Percentiles rank a stretch among this genome's conserved stretches.
phyloP scores from a whole-genome alignment of 306 rosid species.

The Acacia crassicarpa region DNA sequence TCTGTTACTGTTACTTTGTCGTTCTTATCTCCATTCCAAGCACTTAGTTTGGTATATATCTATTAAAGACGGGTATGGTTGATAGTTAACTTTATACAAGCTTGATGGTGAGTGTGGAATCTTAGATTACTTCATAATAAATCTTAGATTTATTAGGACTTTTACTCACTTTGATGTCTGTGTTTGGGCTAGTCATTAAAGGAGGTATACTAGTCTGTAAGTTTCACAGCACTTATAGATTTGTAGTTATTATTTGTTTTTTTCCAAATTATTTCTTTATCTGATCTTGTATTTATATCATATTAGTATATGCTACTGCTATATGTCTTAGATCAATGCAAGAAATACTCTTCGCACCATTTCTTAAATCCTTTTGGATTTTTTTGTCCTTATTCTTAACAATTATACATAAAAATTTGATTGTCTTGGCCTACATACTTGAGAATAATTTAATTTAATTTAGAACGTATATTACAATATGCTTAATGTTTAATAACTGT shows the following conservation, averaged over 20 bases:
- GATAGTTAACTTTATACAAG: not conserved
- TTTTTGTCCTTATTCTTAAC: not conserved
- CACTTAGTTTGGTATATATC: no score
- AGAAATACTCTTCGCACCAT: not conserved
- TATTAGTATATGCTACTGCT: not conserved
- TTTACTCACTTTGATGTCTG: not conserved
- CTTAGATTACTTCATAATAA: not conserved
- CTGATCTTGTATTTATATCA: not conserved
- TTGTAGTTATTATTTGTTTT: not conserved
- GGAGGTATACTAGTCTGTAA: not conserved
- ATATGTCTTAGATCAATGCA: not conserved
- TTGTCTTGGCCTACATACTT: conserved; percentile 4
- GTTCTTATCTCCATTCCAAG: no score
- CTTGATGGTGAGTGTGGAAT: not conserved
- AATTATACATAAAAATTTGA: not conserved
- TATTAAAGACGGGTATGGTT: not conserved
- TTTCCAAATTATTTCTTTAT: not conserved
- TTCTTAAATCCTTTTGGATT: not conserved
- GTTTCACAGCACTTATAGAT: not conserved
- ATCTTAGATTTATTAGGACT: not conserved
- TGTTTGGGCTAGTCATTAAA: not conserved
- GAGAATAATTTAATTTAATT: not conserved
- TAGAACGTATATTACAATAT: conserved; percentile 13
- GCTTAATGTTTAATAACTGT: conserved; percentile 23
- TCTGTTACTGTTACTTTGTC: no score